These are phyloP conservation scores for Arabidopsis suecica DNA, from an alignment of 345 rosid species.

Conservation along the genomic window DNA sequence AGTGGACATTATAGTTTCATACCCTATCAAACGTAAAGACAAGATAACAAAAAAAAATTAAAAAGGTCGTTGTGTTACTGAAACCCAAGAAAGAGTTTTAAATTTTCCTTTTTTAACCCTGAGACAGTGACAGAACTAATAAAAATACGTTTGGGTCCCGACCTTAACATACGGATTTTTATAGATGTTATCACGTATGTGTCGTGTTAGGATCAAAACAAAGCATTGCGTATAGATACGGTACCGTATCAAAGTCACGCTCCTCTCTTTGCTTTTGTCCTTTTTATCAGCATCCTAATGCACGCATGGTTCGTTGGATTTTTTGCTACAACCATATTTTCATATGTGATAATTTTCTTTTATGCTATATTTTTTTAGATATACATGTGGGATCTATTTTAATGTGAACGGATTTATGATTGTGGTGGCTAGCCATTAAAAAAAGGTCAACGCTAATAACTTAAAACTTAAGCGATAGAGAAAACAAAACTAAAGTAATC, in stretches of 20 bases:
- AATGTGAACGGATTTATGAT: conserved; percentile 42
- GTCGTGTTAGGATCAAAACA: conserved; percentile 40
- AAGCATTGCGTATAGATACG: conserved; percentile 44
- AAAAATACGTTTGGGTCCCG: conserved; percentile 32
- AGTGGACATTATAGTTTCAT: conserved; percentile 44
- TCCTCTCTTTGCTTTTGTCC: conserved; percentile 37
- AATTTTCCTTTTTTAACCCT: conserved; percentile 19
- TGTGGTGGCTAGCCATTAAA: conserved; percentile 26
- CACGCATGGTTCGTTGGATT: conserved; percentile 43
- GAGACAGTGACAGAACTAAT: conserved; percentile 25
- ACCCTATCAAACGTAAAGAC: conserved; percentile 44
- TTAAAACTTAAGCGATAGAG: conserved; percentile 34
- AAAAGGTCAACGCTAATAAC: conserved; percentile 43
- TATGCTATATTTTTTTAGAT: background rate
- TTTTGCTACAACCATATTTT: conserved; percentile 28
- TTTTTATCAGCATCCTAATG: conserved; percentile 41
- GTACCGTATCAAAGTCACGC: conserved; percentile 49
- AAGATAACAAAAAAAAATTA: conserved; percentile 28
- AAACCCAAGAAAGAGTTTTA: conserved; percentile 15
- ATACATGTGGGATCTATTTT: conserved; percentile 38
- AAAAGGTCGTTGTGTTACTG: conserved; percentile 9
- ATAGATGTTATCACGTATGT: conserved; percentile 43
- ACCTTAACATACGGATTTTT: conserved; percentile 22
- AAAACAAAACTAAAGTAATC: background rate
- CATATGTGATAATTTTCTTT: background rate